A percentile compares a stretch with the other conserved stretches of the same genome.
These are phyloP conservation scores for Pseudoscleropodium purum DNA, from an alignment of 225 moss, liverwort and hornwort genomes.

Conservation along the genomic window DNA sequence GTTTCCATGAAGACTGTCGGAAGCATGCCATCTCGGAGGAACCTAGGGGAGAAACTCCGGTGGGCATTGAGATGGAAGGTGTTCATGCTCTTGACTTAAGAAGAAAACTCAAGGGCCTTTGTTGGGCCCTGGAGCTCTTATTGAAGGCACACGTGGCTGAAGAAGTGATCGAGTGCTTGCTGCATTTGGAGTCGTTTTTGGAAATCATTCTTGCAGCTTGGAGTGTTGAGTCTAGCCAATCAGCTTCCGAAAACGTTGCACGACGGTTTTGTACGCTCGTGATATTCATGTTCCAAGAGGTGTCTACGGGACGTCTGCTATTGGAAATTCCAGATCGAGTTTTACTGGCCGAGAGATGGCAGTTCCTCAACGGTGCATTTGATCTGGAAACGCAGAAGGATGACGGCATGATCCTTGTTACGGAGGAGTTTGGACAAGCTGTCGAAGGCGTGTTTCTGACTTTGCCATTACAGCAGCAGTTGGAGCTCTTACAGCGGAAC, in stretches of 20 bases:
- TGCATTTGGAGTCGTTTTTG: background rate
- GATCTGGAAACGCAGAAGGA: too few relatives aligned
- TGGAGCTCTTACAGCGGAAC: background rate
- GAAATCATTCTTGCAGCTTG: background rate
- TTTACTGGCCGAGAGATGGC: background rate
- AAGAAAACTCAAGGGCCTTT: background rate
- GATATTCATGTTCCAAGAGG: background rate
- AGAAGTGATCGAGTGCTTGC: too few relatives aligned
- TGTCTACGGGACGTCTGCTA: background rate
- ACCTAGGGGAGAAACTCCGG: too few relatives aligned
- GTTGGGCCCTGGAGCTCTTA: background rate
- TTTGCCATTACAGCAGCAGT: background rate
- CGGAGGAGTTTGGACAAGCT: background rate
- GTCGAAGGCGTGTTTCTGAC: background rate
- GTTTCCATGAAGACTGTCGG: background rate
- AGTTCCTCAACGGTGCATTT: background rate
- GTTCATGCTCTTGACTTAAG: background rate
- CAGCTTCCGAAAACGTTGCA: too few relatives aligned
- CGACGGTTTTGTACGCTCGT: background rate
- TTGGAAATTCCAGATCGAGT: background rate
- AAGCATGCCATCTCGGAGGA: too few relatives aligned
- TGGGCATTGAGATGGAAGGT: background rate
- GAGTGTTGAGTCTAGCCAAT: background rate
- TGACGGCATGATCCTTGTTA: too few relatives aligned
- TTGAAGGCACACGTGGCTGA: too few relatives aligned